phyloP scores from a whole-genome alignment of 2,329 filamentous ascomycete species.

The Pseudogymnoascus pannorum region DNA sequence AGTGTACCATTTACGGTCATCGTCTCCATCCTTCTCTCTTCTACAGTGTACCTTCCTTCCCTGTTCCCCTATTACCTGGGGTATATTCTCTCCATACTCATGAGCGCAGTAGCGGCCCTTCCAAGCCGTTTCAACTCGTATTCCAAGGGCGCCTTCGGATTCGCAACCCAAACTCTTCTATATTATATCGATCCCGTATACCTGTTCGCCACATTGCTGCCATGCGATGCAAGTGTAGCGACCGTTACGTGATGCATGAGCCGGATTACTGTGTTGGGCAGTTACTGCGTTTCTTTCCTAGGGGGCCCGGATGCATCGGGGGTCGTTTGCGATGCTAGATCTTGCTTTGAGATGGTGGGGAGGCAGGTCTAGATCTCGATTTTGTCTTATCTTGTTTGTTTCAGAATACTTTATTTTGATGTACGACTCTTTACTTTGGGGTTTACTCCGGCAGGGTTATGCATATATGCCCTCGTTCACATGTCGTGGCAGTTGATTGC shows the following conservation, averaged over 20 bases:
- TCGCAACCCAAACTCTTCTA: not conserved
- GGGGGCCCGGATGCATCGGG: not conserved
- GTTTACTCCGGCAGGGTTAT: not conserved
- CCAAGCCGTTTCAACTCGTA: not conserved
- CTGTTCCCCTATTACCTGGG: not conserved
- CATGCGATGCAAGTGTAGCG: not conserved
- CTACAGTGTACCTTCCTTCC: not conserved
- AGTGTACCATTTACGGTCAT: not conserved
- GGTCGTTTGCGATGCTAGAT: not conserved
- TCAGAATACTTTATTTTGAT: not conserved
- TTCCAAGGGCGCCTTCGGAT: not conserved
- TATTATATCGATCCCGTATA: not conserved
- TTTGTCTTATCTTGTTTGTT: not conserved
- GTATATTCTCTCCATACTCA: not conserved
- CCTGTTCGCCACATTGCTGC: not conserved
- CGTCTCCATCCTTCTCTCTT: not conserved
- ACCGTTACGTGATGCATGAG: not conserved
- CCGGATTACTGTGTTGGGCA: not conserved
- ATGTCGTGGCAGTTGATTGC: not conserved
- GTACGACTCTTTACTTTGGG: not conserved
- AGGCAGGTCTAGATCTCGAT: not conserved
- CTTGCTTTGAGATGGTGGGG: not conserved
- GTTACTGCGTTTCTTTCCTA: not conserved
- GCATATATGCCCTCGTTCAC: not conserved
- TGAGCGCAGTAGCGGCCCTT: not conserved